These are phyloP conservation scores for Crotalaria pallida DNA, from an alignment of 306 rosid genomes.

Conservation along the genomic window DNA sequence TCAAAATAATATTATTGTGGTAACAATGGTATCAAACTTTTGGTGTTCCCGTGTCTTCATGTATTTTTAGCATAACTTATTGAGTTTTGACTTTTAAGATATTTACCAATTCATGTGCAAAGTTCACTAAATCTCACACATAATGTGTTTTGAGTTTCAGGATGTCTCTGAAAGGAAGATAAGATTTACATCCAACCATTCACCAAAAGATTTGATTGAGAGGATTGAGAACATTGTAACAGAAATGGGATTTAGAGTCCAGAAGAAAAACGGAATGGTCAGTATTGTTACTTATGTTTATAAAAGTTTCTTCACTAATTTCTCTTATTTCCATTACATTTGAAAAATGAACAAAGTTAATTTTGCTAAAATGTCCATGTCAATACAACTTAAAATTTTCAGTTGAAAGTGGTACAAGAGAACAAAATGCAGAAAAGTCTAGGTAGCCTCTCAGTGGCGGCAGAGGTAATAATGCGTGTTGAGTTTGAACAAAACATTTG, in stretches of 20 bases:
- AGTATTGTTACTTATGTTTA: background rate
- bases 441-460: slow-evolving; percentile 54
- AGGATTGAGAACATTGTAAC: slow-evolving; percentile 65
- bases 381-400: slow-evolving; percentile 19
- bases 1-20: too few species aligned
- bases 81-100: background rate
- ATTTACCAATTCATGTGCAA: background rate
- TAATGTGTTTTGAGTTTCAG: slow-evolving; percentile 28
- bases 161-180: slow-evolving; percentile 85
- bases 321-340: background rate
- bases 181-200: slow-evolving; percentile 79
- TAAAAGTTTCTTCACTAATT: background rate
- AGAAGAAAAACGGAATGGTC: slow-evolving; percentile 76
- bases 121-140: background rate
- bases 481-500: background rate
- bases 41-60: background rate
- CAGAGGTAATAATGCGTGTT: slow-evolving; percentile 55
- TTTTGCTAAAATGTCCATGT: background rate
- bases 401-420: slow-evolving; percentile 74
- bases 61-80: background rate
- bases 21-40: too few species aligned
- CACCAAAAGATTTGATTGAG: slow-evolving; percentile 59
- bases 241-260: slow-evolving; percentile 74
- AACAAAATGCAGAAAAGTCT: slow-evolving; percentile 34
- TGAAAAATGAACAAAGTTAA: background rate